Percentiles rank a stretch among this genome's conserved stretches.
Conservation (phyloP, 495 filamentous ascomycete species). For the Rostrohypoxylon terebratum region DNA sequence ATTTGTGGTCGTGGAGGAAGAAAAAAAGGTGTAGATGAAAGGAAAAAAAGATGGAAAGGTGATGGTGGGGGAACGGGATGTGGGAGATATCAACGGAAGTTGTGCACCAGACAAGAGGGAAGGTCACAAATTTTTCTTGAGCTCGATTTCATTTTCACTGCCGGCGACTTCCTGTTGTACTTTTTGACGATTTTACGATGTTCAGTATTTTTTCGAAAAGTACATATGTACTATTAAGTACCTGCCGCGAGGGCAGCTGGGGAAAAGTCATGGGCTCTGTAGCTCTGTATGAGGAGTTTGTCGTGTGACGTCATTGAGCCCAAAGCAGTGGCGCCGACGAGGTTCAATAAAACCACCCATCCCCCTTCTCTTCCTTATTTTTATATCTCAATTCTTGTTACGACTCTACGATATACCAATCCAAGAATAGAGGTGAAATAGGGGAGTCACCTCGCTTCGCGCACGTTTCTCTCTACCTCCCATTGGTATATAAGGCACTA, state of each 20-base stretch:
- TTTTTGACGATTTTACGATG: no score
- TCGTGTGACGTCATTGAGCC: background rate
- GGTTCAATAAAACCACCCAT: background rate
- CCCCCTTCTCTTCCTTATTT: background rate
- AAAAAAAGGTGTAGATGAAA: background rate
- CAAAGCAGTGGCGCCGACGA: background rate
- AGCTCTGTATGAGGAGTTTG: background rate
- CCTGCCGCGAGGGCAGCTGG: background rate
- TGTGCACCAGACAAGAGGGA: background rate
- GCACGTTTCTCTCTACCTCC: slow-evolving; percentile 7
- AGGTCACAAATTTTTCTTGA: background rate
- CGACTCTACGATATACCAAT: background rate
- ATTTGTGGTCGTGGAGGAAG: background rate
- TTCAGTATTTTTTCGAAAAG: no score
- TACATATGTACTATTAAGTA: background rate
- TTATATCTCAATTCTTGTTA: no score
- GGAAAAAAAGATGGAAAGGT: background rate
- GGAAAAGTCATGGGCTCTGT: background rate
- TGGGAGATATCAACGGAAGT: background rate
- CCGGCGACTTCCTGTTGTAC: background rate
- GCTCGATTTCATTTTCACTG: background rate
- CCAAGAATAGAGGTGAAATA: background rate
- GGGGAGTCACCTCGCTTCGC: slow-evolving; percentile 34
- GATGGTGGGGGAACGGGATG: background rate
- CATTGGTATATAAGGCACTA: background rate